Percentiles rank a stretch among this genome's conserved stretches.
Evolutionary conservation across 2,329 filamentous ascomycete species (phyloP).

Genomic region (Myriosclerotinia curreyana): DNA sequence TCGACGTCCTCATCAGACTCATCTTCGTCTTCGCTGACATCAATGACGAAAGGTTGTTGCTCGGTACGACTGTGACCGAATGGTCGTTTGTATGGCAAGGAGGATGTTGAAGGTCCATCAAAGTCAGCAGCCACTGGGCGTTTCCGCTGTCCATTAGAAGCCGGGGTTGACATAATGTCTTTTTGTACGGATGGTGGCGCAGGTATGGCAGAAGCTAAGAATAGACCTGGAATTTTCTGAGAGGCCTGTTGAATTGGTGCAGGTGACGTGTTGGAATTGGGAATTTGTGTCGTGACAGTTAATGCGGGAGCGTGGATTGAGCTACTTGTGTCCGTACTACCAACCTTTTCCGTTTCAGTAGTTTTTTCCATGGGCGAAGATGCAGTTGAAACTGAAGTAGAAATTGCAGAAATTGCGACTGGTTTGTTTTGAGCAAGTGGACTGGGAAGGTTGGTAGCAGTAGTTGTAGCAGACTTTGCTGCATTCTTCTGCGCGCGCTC

Average conservation of each 20-base stretch:
- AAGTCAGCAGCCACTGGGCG: conserved; percentile 69
- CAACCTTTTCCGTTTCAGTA: conserved; percentile 9
- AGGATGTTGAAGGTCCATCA: conserved; percentile 51
- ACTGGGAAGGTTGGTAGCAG: conserved; percentile 13
- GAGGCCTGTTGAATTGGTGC: conserved; percentile 14
- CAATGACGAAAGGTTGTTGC: conserved; percentile 68
- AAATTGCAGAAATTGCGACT: conserved; percentile 3
- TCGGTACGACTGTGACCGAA: conserved; percentile 59
- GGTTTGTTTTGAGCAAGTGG: conserved; percentile 14
- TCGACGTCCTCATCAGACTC: conserved; percentile 60
- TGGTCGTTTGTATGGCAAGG: conserved; percentile 48
- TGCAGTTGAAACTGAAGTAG: background rate
- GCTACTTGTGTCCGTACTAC: background rate
- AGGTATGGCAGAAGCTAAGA: conserved; percentile 32
- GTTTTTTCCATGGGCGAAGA: conserved; percentile 3
- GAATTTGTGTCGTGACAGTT: conserved; percentile 5
- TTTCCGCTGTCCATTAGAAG: conserved; percentile 44
- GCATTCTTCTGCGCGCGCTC: conserved; percentile 43
- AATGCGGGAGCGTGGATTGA: conserved; percentile 8
- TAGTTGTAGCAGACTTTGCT: conserved; percentile 34
- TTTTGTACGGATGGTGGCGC: conserved; percentile 20
- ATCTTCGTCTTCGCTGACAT: conserved; percentile 75
- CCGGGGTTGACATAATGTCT: conserved; percentile 1
- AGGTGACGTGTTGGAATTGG: background rate
- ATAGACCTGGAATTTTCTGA: conserved; percentile 33